Conservation (phyloP, 139 green algal species). For the Chara braunii region DNA sequence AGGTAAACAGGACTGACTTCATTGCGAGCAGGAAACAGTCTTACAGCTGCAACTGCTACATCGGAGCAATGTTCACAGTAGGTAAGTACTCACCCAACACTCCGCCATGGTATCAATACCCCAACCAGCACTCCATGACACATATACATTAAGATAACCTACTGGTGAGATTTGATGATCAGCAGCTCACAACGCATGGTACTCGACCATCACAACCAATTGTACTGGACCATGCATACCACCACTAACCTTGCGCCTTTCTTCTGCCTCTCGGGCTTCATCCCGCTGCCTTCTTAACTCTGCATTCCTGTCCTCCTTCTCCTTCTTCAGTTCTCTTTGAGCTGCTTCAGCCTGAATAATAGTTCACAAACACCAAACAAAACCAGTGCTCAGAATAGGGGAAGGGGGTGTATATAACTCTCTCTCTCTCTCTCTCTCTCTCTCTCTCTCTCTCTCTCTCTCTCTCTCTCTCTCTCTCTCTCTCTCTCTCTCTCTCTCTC, state of each 20-base stretch:
- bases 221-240: not conserved
- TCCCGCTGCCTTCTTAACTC: slow-evolving; percentile 16
- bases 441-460: too few relatives aligned
- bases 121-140: not conserved
- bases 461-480: too few relatives aligned
- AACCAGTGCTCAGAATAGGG: too few relatives aligned
- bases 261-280: slow-evolving; percentile 12
- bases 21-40: too few relatives aligned
- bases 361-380: too few relatives aligned
- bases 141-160: slow-evolving; percentile 1
- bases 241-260: slow-evolving; percentile 6
- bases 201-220: not conserved
- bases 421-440: too few relatives aligned
- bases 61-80: too few relatives aligned
- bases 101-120: not conserved
- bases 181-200: not conserved
- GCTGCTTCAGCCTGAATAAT: slow-evolving; percentile 24
- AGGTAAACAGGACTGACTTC: too few relatives aligned
- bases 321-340: slow-evolving; percentile 9
- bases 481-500: too few relatives aligned
- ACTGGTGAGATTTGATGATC: not conserved
- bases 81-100: too few relatives aligned
- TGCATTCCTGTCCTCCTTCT: slow-evolving; percentile 19
- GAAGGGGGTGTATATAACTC: too few relatives aligned
- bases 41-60: too few relatives aligned